These are phyloP conservation scores for Penicillium angulare DNA, from an alignment of 495 filamentous ascomycete genomes.

Conservation along the genomic window DNA sequence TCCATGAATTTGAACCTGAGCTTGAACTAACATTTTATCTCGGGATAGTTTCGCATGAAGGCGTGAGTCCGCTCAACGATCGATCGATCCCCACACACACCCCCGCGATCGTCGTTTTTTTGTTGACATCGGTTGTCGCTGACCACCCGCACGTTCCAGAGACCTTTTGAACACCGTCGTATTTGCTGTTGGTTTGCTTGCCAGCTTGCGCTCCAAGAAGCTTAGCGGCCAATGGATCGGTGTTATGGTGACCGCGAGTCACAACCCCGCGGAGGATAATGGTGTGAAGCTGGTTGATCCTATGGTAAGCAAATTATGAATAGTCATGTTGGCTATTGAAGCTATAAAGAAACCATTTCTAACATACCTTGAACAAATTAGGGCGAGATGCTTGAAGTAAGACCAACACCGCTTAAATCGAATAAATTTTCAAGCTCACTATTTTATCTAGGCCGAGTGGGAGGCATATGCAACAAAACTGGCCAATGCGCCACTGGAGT, in stretches of 20 bases:
- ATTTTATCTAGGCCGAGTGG: slow-evolving; percentile 63
- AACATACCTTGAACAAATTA: slow-evolving; percentile 23
- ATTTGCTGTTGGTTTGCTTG: slow-evolving; percentile 85
- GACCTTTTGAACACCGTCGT: slow-evolving; percentile 80
- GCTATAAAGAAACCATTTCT: background rate
- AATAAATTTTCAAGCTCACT: slow-evolving; percentile 5
- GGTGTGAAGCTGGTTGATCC: slow-evolving; percentile 98
- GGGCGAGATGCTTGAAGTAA: slow-evolving; percentile 93
- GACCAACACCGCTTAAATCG: background rate
- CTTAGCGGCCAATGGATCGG: slow-evolving; percentile 87
- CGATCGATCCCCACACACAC: slow-evolving; percentile 36
- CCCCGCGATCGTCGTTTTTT: slow-evolving; percentile 32
- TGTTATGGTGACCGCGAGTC: slow-evolving; percentile 97
- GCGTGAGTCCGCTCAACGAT: slow-evolving; percentile 54
- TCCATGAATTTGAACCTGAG: slow-evolving; percentile 4
- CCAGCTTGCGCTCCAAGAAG: slow-evolving; percentile 87
- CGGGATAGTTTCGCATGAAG: slow-evolving; percentile 70
- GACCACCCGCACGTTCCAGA: slow-evolving; percentile 29
- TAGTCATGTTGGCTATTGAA: background rate
- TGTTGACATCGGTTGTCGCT: slow-evolving; percentile 27
- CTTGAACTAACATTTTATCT: slow-evolving; percentile 18
- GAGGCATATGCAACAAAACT: slow-evolving; percentile 82
- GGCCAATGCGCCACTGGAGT: slow-evolving; percentile 76
- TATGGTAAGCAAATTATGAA: slow-evolving; percentile 59
- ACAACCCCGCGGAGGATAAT: slow-evolving; percentile 97